These are phyloP conservation scores for Chlamydomonas sphaeroides DNA, from an alignment of 139 green algal genomes.

Conservation along the genomic window DNA sequence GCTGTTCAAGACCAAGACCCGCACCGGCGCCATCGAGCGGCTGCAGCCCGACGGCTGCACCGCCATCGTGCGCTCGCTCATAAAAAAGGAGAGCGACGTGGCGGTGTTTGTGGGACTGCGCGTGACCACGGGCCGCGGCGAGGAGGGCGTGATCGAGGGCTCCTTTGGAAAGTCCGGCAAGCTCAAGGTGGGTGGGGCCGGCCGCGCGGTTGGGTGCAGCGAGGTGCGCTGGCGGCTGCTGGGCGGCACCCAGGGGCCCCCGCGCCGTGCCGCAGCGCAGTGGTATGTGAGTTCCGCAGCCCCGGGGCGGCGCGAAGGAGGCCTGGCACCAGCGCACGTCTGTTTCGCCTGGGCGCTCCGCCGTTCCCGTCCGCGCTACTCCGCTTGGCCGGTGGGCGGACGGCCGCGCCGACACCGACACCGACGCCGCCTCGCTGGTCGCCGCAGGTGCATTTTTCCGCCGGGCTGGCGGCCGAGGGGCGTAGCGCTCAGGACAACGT, in stretches of 20 bases:
- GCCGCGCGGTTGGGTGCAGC: no score
- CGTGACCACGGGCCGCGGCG: conserved; percentile 58
- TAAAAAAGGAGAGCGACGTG: conserved; percentile 96
- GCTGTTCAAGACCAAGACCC: conserved; percentile 73
- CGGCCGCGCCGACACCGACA: no score
- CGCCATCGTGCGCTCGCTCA: conserved; percentile 87
- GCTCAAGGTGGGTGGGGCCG: conserved; percentile 69
- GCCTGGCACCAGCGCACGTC: no score
- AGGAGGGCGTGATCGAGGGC: conserved; percentile 74
- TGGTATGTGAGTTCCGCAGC: no score
- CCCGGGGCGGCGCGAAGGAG: no score
- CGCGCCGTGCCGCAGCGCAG: no score
- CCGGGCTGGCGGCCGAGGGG: conserved; percentile 36
- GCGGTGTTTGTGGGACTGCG: conserved; percentile 78
- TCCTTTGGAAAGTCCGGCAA: conserved; percentile 91
- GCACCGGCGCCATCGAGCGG: conserved; percentile 76
- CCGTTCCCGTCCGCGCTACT: no score
- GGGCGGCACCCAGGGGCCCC: no score
- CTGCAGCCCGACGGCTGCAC: conserved; percentile 71
- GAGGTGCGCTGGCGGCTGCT: no score
- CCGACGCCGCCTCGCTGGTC: no score
- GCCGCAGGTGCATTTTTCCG: conserved; percentile 48
- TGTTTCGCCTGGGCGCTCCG: no score
- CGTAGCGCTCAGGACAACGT: conserved; percentile 36
- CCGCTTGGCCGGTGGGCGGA: no score